Base-by-base conservation (phyloP, 306 rosid species). In the Erythrophleum fordii region DNA sequence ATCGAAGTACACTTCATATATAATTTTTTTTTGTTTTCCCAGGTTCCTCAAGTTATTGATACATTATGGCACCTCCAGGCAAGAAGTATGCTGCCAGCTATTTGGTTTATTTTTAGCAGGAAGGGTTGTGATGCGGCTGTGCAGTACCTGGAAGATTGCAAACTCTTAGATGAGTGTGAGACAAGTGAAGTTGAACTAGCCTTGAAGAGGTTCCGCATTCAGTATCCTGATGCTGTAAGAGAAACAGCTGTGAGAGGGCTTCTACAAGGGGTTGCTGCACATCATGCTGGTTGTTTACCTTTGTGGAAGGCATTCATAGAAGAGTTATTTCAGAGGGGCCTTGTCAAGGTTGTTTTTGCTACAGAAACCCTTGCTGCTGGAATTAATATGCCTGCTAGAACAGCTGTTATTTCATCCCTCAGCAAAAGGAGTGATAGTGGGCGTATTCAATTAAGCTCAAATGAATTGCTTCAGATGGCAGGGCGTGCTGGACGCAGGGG, bases 401-500 rank as follows among this genome's bases (percentile, higher is more conserved):
- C 99, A 78, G 86, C 98, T 77, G 90, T 93, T 78, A 91, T 95
- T 83, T 85, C 97, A 68, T 95, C 99, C 80, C 92, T 95, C 76
- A 91, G 88, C 86, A 95, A 95, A 88, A 88, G 97, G 81, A 84
- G 86, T 66, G 95, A 93, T 58, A 84, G 72, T 42, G 98, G 99
- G 20, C 97, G 92, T 41, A 74, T 72, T 72, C 89, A 77, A 14
- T 85, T 95, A 85, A 87, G 86, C 81, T 75, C 99, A 80, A 95
- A 95, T 58, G 99, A 95, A 82, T 89, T 95, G 82, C 94, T 95
- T 81, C 99, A 95, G 83, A 95, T 95, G 99, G 99, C 99, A 52
- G 99, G 97, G 77, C 99, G 97, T 77, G 99, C 99, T 83, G 99
- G 99, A 34, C 97, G 99, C 71, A 88, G 99, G 82, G 98, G 99